Percentiles rank a stretch among this genome's conserved stretches.
Evolutionary conservation across 176 grass and related monocot genomes (phyloP).

Genomic region (Sorghum bicolor): Sorghum_bicolor_NCBIv3 NC_012873.2:2671001-2671500

Average conservation of each 20-base stretch:
- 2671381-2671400: background rate
- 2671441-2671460: background rate
- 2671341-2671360: background rate
- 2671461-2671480: background rate
- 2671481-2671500: background rate
- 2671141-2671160: background rate
- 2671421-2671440: slow-evolving; percentile 2
- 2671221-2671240: background rate
- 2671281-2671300: background rate
- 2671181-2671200: background rate
- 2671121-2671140: background rate
- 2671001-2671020: background rate
- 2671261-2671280: slow-evolving; percentile 9
- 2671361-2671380: background rate
- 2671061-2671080: background rate
- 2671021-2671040: background rate
- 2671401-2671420: background rate
- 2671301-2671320: background rate
- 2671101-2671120: background rate
- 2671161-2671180: background rate
- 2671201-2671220: background rate
- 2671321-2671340: background rate
- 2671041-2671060: background rate
- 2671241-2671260: background rate
- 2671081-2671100: background rate